A percentile compares a stretch with the other conserved stretches of the same genome.
Conservation (phyloP, 106 monocot species). For the Triglochin maritima region DNA sequence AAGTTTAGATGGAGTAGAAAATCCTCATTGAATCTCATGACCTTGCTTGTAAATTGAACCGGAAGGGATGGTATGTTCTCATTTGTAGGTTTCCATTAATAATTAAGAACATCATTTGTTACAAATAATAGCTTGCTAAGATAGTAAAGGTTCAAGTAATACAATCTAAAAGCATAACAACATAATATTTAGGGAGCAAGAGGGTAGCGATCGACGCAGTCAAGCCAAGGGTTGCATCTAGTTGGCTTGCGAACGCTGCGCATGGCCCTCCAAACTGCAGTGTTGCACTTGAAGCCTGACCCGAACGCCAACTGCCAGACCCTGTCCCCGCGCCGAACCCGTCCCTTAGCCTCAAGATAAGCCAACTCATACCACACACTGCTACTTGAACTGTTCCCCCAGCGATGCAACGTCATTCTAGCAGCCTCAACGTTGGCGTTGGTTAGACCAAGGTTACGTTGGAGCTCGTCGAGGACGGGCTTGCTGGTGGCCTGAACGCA, state of each 20-base stretch:
- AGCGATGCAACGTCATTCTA: constrained; percentile 53
- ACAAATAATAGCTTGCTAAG: too few relatives aligned
- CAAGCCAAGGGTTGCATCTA: constrained; percentile 60
- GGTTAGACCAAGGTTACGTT: constrained; percentile 61
- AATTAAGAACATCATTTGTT: too few relatives aligned
- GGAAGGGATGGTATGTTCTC: too few relatives aligned
- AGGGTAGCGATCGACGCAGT: constrained; percentile 11
- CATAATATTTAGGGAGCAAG: background rate
- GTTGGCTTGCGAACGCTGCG: constrained; percentile 33
- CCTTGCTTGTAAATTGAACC: too few relatives aligned
- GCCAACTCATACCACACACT: constrained; percentile 94
- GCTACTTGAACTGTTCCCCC: constrained; percentile 87
- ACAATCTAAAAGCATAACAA: too few relatives aligned
- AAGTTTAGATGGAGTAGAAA: too few relatives aligned
- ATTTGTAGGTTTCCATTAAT: too few relatives aligned
- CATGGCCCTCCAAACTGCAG: constrained; percentile 73
- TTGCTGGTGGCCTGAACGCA: constrained; percentile 88
- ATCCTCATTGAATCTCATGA: too few relatives aligned
- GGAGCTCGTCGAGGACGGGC: constrained; percentile 72
- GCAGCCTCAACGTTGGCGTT: constrained; percentile 63
- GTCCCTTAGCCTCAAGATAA: constrained; percentile 75
- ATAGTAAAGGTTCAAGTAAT: too few relatives aligned
- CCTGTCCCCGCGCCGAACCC: constrained; percentile 54
- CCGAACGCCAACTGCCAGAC: constrained; percentile 93
- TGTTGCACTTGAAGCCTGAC: constrained; percentile 93